Conservation (phyloP, 139 green algal species). For the Chlamydomonas sphaeroides region DNA sequence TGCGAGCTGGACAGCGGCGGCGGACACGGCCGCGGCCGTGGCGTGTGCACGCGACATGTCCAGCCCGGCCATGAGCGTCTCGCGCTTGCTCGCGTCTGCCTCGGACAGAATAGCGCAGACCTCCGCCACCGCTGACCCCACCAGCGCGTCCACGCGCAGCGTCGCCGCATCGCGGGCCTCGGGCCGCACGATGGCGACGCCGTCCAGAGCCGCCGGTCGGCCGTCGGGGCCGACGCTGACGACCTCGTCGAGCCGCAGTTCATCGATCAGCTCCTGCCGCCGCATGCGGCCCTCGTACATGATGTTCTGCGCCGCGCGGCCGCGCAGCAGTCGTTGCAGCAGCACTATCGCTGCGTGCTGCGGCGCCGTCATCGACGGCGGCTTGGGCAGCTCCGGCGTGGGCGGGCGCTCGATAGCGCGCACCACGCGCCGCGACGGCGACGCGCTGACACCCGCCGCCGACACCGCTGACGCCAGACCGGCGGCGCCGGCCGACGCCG, state of each 20-base stretch:
- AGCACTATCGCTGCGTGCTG: slow-evolving; percentile 62
- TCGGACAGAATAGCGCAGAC: slow-evolving; percentile 16
- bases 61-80: slow-evolving; percentile 17
- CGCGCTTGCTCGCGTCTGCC: slow-evolving; percentile 9
- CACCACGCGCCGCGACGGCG: not conserved
- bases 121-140: slow-evolving; percentile 37
- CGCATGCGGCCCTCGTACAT: slow-evolving; percentile 75
- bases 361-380: slow-evolving; percentile 17
- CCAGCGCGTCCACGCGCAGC: slow-evolving; percentile 43
- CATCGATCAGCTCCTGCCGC: slow-evolving; percentile 69
- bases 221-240: not conserved
- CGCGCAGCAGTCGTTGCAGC: slow-evolving; percentile 83
- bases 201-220: not conserved
- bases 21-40: not conserved
- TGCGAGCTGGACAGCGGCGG: not conserved
- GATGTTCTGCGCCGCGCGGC: slow-evolving; percentile 80
- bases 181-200: slow-evolving; percentile 18
- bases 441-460: not conserved
- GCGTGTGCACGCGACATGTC: slow-evolving; percentile 10
- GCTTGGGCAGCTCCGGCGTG: slow-evolving; percentile 50
- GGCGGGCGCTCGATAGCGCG: slow-evolving; percentile 48
- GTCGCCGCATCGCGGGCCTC: slow-evolving; percentile 19
- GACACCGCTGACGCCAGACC: not conserved
- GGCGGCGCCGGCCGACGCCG: too few relatives aligned
- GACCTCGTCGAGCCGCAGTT: slow-evolving; percentile 54